Percentiles rank a stretch among this genome's conserved stretches.
Conservation (phyloP, 208 protist species). For the Endotrypanum monterogeii region DNA sequence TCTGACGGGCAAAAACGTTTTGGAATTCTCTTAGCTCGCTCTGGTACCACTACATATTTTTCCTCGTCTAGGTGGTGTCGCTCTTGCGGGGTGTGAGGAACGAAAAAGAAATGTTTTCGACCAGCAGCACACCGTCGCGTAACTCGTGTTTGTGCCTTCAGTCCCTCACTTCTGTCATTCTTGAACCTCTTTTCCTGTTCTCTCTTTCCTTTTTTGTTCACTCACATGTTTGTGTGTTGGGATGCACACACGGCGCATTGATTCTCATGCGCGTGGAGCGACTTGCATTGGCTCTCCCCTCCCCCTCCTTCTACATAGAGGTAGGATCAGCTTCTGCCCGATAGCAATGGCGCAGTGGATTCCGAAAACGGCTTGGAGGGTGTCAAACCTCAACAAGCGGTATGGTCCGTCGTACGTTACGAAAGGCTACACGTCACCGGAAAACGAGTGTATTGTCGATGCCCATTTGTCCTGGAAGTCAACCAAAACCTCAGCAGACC, state of each 20-base stretch:
- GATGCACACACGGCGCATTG: neutral
- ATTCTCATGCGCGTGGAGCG: neutral
- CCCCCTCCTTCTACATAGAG: neutral
- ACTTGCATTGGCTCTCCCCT: neutral
- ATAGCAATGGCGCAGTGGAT: slow-evolving; percentile 84
- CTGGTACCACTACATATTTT: neutral
- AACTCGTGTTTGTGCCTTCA: neutral
- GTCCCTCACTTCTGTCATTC: neutral
- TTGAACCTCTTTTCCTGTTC: neutral
- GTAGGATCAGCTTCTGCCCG: neutral
- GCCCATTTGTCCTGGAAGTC: slow-evolving; percentile 34
- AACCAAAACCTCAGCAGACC: neutral
- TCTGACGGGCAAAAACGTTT: neutral
- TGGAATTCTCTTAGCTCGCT: neutral
- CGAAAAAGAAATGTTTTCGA: neutral
- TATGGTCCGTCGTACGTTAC: slow-evolving; percentile 73
- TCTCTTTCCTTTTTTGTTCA: neutral
- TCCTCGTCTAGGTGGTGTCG: neutral
- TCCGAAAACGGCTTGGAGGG: slow-evolving; percentile 87
- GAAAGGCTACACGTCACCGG: slow-evolving; percentile 29
- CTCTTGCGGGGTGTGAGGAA: neutral
- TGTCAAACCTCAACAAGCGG: slow-evolving; percentile 85
- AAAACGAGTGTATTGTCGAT: slow-evolving; percentile 28
- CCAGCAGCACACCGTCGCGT: neutral
- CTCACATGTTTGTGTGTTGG: no score